Percentiles rank a stretch among this genome's conserved stretches.
These are phyloP conservation scores for Sporothrix brasiliensis DNA, from an alignment of 2,329 filamentous ascomycete genomes.

Conservation along the genomic window DNA sequence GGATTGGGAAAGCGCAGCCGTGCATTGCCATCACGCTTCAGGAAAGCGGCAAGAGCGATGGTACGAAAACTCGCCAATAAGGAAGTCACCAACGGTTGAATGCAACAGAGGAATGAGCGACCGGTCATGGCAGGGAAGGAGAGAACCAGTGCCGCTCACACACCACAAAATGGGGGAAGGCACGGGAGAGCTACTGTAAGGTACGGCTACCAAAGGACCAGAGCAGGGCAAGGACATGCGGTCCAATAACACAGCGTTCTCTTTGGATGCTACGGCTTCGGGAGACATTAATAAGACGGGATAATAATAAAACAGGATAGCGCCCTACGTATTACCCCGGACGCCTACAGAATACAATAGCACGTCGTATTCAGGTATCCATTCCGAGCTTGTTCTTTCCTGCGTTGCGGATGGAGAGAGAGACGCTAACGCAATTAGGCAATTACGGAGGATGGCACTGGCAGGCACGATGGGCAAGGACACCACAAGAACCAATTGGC, in stretches of 20 bases:
- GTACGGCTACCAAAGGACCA: conserved; percentile 4
- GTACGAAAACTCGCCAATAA: background rate
- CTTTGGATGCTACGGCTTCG: background rate
- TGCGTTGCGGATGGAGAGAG: background rate
- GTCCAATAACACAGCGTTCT: conserved; percentile 13
- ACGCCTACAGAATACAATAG: background rate
- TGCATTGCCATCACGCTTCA: background rate
- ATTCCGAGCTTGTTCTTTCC: background rate
- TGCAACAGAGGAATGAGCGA: background rate
- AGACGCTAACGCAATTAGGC: conserved; percentile 24
- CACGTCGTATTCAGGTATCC: background rate
- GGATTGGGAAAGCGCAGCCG: background rate
- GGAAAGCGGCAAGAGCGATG: conserved; percentile 11
- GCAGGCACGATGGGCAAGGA: background rate
- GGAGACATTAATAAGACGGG: background rate
- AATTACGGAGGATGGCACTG: conserved; percentile 12
- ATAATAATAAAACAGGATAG: conserved; percentile 12
- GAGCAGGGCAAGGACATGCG: conserved; percentile 4
- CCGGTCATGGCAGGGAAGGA: background rate
- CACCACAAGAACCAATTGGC: conserved; percentile 7
- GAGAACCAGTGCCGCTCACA: background rate
- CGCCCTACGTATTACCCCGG: background rate
- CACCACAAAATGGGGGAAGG: background rate
- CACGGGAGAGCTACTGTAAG: conserved; percentile 24
- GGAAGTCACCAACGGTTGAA: conserved; percentile 17